Evolutionary conservation across 2,329 filamentous ascomycete species (phyloP).

Genomic region (Geosmithia morbida): DNA sequence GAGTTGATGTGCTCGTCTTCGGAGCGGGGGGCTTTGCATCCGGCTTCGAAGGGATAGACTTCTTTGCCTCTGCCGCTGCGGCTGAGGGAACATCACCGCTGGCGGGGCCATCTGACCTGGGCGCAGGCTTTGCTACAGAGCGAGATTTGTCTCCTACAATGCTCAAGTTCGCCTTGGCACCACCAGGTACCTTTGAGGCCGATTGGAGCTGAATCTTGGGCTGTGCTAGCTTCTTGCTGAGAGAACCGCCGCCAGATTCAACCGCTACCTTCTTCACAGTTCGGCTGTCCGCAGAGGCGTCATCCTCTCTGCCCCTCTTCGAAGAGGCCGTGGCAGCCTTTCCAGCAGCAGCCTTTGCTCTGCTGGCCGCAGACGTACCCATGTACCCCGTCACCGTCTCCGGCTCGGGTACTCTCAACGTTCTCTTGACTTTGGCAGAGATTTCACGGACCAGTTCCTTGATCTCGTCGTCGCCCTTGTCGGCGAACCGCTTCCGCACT

Average conservation of each 20-base stretch:
- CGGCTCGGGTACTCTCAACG: conserved; percentile 16
- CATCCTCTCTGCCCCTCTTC: conserved; percentile 25
- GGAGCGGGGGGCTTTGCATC: conserved; percentile 14
- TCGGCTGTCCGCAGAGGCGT: conserved; percentile 16
- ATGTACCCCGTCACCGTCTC: conserved; percentile 21
- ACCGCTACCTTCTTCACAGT: conserved; percentile 26
- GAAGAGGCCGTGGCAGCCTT: conserved; percentile 16
- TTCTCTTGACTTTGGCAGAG: conserved; percentile 28
- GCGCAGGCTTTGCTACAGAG: conserved; percentile 22
- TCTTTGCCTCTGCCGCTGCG: conserved; percentile 14
- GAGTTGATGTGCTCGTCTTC: conserved; percentile 11
- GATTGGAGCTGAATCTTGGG: conserved; percentile 16
- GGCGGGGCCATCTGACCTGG: conserved; percentile 17
- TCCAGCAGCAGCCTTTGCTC: conserved; percentile 15
- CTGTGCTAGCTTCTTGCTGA: conserved; percentile 24
- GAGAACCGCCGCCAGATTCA: conserved; percentile 19
- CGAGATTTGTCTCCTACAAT: conserved; percentile 34
- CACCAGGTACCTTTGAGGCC: conserved; percentile 12
- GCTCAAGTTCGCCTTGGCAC: conserved; percentile 16
- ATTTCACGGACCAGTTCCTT: conserved; percentile 47
- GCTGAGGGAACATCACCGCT: conserved; percentile 12
- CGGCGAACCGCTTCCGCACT: conserved; percentile 47
- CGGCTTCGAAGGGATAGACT: conserved; percentile 8
- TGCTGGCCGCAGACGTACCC: conserved; percentile 22
- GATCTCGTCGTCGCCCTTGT: conserved; percentile 49